Percentiles rank a stretch among this genome's conserved stretches.
These are phyloP conservation scores for Craspedostauros australis DNA, from an alignment of 108 stramenopile genomes.

Conservation along the genomic window DNA sequence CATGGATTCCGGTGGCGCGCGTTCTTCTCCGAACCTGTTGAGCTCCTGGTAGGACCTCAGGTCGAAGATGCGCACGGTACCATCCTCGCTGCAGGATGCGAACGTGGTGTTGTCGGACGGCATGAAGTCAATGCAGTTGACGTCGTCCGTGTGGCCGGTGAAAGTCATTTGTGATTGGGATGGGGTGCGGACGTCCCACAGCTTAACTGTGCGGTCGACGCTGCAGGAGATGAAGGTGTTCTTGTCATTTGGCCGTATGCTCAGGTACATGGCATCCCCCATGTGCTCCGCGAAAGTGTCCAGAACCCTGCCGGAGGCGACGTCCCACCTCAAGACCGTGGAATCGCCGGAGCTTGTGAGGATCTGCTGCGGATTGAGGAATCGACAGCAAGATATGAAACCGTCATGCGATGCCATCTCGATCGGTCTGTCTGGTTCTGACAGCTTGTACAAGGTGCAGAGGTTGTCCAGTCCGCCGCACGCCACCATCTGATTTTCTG, in stretches of 20 bases:
- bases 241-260: slow-evolving; percentile 69
- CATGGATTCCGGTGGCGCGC: slow-evolving; percentile 12
- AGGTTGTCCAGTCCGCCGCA: slow-evolving; percentile 99
- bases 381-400: slow-evolving; percentile 96
- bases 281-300: slow-evolving; percentile 89
- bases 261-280: slow-evolving; percentile 91
- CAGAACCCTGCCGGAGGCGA: slow-evolving; percentile 69
- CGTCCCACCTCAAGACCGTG: slow-evolving; percentile 96
- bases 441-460: slow-evolving; percentile 94
- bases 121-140: slow-evolving; percentile 95
- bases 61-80: slow-evolving; percentile 92
- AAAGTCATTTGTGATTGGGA: slow-evolving; percentile 59
- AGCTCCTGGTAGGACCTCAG: slow-evolving; percentile 89
- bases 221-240: slow-evolving; percentile 92
- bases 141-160: slow-evolving; percentile 92
- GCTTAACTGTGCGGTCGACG: slow-evolving; percentile 92
- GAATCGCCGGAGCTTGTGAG: slow-evolving; percentile 95
- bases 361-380: slow-evolving; percentile 79
- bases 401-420: slow-evolving; percentile 99
- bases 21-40: slow-evolving; percentile 75
- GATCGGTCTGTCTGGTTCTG: slow-evolving; percentile 52
- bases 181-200: slow-evolving; percentile 93
- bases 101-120: slow-evolving; percentile 83
- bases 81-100: slow-evolving; percentile 95
- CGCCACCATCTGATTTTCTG: slow-evolving; percentile 86